Evolutionary conservation across 768 basidiomycete genomes (phyloP).

Genomic region (Suillus weaverae): DNA sequence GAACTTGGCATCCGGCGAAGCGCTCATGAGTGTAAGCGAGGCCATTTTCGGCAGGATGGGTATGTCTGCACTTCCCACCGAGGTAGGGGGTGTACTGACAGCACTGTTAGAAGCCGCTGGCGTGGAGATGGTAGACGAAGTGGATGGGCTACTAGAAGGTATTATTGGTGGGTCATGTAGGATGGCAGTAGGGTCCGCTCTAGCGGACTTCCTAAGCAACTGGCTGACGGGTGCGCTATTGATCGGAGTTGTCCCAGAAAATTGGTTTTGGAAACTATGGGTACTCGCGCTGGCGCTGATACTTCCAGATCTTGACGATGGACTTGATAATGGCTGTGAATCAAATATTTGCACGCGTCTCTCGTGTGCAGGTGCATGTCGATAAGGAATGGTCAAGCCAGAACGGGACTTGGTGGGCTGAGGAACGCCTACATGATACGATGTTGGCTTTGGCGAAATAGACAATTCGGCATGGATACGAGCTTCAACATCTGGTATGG

Average conservation of each 20-base stretch:
- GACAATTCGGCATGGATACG: slow-evolving; percentile 72
- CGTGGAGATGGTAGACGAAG: slow-evolving; percentile 40
- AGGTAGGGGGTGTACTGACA: slow-evolving; percentile 59
- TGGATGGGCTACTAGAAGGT: slow-evolving; percentile 39
- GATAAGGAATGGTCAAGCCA: slow-evolving; percentile 60
- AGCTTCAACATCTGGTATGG: slow-evolving; percentile 76
- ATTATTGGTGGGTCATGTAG: slow-evolving; percentile 14
- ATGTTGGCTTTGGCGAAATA: slow-evolving; percentile 68
- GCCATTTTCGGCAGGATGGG: slow-evolving; percentile 37
- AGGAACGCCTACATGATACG: slow-evolving; percentile 80
- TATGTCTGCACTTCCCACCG: slow-evolving; percentile 38
- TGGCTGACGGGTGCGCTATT: slow-evolving; percentile 26
- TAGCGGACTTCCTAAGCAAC: slow-evolving; percentile 12
- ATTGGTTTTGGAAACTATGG: slow-evolving; percentile 19
- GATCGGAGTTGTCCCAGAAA: slow-evolving; percentile 13
- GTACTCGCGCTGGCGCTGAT: slow-evolving; percentile 30
- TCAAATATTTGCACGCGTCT: slow-evolving; percentile 80
- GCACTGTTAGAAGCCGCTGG: slow-evolving; percentile 37
- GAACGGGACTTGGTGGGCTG: slow-evolving; percentile 61
- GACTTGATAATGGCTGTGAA: slow-evolving; percentile 75
- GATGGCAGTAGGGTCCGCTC: slow-evolving; percentile 5
- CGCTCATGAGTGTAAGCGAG: slow-evolving; percentile 22
- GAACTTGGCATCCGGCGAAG: slow-evolving; percentile 5
- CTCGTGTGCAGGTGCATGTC: slow-evolving; percentile 45
- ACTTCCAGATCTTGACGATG: slow-evolving; percentile 34